A percentile compares a stretch with the other conserved stretches of the same genome.
These are phyloP conservation scores for Apiospora malaysiana DNA, from an alignment of 2,329 filamentous ascomycete genomes.

Conservation along the genomic window DNA sequence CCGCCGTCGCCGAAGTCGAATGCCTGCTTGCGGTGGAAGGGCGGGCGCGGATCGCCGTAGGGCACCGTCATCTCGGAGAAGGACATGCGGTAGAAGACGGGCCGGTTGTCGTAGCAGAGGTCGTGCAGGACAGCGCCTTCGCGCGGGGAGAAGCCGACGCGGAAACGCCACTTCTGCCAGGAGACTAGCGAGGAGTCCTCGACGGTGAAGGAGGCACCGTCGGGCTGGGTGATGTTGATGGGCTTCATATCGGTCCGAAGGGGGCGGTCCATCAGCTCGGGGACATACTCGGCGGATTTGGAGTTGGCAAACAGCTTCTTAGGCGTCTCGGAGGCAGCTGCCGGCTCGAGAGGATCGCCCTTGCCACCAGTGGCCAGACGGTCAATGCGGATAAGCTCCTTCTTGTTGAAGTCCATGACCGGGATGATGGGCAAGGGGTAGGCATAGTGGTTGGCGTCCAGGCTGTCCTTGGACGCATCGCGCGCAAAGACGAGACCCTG, in stretches of 20 bases:
- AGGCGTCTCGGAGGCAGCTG: slow-evolving; percentile 44
- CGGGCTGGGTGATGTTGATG: slow-evolving; percentile 72
- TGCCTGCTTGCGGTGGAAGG: slow-evolving; percentile 70
- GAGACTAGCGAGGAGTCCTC: slow-evolving; percentile 38
- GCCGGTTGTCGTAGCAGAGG: slow-evolving; percentile 64
- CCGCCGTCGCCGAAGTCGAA: slow-evolving; percentile 74
- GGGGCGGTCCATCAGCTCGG: slow-evolving; percentile 55
- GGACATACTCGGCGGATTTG: slow-evolving; percentile 52
- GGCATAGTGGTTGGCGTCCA: slow-evolving; percentile 66
- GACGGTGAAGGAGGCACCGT: slow-evolving; percentile 41
- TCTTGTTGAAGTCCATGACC: slow-evolving; percentile 63
- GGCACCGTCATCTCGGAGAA: slow-evolving; percentile 69
- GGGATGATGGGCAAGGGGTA: slow-evolving; percentile 66
- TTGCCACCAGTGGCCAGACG: slow-evolving; percentile 56
- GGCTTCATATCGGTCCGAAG: slow-evolving; percentile 66
- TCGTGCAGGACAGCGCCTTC: slow-evolving; percentile 69
- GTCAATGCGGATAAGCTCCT: slow-evolving; percentile 62
- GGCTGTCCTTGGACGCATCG: slow-evolving; percentile 48
- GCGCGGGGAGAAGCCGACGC: slow-evolving; percentile 65
- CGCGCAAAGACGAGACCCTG: slow-evolving; percentile 57
- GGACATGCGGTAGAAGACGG: slow-evolving; percentile 63
- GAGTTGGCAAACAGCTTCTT: slow-evolving; percentile 52
- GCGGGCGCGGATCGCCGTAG: slow-evolving; percentile 66
- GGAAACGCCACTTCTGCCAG: slow-evolving; percentile 60
- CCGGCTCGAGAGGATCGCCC: slow-evolving; percentile 49